Percentiles rank a stretch among this genome's conserved stretches.
Evolutionary conservation across 495 filamentous ascomycete genomes (phyloP).

Genomic region (Cercophora scortea): DNA sequence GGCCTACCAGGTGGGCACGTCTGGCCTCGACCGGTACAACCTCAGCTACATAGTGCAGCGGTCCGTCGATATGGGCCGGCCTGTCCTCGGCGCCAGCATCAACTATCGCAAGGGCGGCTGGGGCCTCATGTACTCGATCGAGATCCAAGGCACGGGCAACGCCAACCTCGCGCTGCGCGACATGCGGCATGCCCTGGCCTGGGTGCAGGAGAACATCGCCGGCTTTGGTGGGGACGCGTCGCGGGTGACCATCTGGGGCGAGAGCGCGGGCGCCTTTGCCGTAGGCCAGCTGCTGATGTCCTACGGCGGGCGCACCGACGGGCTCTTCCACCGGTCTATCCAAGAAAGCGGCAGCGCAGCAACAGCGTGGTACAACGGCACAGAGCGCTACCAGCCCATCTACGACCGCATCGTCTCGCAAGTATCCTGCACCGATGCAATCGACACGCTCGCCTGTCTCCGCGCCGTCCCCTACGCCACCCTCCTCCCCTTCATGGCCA

Average conservation of each 20-base stretch:
- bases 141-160: conserved; percentile 29
- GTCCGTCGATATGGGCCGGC: conserved; percentile 45
- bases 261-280: conserved; percentile 27
- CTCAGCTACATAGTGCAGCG: conserved; percentile 45
- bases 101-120: conserved; percentile 49
- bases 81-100: conserved; percentile 54
- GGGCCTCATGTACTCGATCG: conserved; percentile 42
- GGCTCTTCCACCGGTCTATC: conserved; percentile 46
- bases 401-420: conserved; percentile 36
- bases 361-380: conserved; percentile 24
- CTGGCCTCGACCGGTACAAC: conserved; percentile 35
- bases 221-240: conserved; percentile 48
- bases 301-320: conserved; percentile 34
- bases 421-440: conserved; percentile 28
- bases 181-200: conserved; percentile 46
- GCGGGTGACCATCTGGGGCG: conserved; percentile 31
- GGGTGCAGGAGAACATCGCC: conserved; percentile 51
- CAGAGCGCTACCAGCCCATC: conserved; percentile 27
- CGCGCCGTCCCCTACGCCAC: conserved; percentile 23
- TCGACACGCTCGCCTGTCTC: conserved; percentile 36
- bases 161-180: conserved; percentile 35
- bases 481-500: conserved; percentile 20
- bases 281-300: conserved; percentile 27
- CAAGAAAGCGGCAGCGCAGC: conserved; percentile 37
- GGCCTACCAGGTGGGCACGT: conserved; percentile 55